Evolutionary conservation across 805 yeast species (phyloP).

Genomic region (Wilhelminamyces savonicus): DNA sequence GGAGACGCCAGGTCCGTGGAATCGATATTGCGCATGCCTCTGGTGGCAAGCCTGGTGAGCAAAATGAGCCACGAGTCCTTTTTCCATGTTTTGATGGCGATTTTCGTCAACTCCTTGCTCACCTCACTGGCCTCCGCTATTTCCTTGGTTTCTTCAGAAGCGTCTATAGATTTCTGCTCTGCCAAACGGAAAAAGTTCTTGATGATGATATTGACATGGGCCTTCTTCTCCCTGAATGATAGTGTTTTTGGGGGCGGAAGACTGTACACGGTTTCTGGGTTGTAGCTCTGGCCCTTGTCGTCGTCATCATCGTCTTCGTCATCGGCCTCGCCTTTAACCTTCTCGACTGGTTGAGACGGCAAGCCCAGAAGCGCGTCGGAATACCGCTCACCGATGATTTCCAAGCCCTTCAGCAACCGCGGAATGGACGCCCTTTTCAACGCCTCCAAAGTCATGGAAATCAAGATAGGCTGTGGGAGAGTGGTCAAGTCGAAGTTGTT

Average conservation of each 20-base stretch:
- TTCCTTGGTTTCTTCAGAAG: constrained; percentile 8
- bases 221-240: constrained; percentile 48
- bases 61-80: constrained; percentile 72
- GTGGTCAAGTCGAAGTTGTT: constrained; percentile 64
- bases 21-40: constrained; percentile 53
- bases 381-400: constrained; percentile 65
- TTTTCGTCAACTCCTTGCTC: constrained; percentile 49
- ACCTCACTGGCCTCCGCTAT: constrained; percentile 18
- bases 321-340: constrained; percentile 10
- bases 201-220: constrained; percentile 52
- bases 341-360: constrained; percentile 8
- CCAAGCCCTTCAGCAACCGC: constrained; percentile 57
- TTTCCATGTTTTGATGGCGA: constrained; percentile 46
- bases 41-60: constrained; percentile 69
- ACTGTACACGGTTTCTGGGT: constrained; percentile 39
- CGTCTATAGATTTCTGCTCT: constrained; percentile 13
- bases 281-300: constrained; percentile 16
- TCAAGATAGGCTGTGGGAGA: constrained; percentile 59
- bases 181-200: constrained; percentile 51
- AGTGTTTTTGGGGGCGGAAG: constrained; percentile 55
- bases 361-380: constrained; percentile 27
- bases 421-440: constrained; percentile 47
- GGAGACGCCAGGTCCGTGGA: constrained; percentile 9
- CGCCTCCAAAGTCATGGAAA: constrained; percentile 61
- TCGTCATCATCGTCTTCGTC: constrained; percentile 13